Conservation (phyloP, 352 stramenopile species). For the Globisporangium recalcitrans region DNA sequence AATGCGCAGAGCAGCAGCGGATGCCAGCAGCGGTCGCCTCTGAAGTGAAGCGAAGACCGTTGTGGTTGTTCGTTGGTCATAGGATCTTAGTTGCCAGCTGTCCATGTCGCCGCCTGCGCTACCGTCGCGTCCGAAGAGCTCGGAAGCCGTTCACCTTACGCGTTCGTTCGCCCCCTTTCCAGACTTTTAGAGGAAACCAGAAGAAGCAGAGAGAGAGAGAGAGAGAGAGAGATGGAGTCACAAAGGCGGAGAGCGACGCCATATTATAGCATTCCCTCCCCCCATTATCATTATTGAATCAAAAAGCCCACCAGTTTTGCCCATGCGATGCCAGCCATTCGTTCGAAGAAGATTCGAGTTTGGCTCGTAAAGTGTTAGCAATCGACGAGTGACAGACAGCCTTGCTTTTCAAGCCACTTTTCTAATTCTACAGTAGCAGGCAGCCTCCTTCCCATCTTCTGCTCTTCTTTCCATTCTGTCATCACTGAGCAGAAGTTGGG, state of each 20-base stretch:
- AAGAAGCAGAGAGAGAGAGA: background rate
- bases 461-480: too few species aligned
- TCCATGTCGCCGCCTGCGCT: background rate
- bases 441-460: too few species aligned
- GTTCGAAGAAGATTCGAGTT: too few species aligned
- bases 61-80: conserved; percentile 6
- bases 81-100: conserved; percentile 4
- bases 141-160: background rate
- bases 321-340: background rate
- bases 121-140: conserved; percentile 12
- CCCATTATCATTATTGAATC: conserved; percentile 15
- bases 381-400: too few species aligned
- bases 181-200: background rate
- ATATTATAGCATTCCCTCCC: background rate
- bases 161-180: background rate
- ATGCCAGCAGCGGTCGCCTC: conserved; percentile 10
- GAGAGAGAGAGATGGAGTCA: background rate
- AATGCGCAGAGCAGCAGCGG: background rate
- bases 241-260: background rate
- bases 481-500: too few species aligned
- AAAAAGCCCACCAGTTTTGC: background rate
- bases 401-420: too few species aligned
- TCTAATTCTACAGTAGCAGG: too few species aligned
- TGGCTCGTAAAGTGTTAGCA: too few species aligned
- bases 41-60: conserved; percentile 2